Conservation (phyloP, 495 filamentous ascomycete genomes). For the Hypoxylon subgilvum region DNA sequence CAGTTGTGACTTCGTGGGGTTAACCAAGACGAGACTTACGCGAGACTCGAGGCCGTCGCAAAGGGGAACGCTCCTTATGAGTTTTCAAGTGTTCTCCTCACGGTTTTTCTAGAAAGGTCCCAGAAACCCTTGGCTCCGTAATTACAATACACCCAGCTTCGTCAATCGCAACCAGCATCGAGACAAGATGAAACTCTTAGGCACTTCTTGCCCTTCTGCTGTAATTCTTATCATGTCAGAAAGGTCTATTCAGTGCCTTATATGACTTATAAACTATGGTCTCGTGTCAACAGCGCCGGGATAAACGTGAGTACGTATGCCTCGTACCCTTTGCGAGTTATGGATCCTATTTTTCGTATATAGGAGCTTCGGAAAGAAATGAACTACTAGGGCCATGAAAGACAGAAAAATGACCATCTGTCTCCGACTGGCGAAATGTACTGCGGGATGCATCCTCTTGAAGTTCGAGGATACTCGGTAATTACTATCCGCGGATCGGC, state of each 20-base stretch:
- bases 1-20: constrained; percentile 4
- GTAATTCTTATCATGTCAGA: neutral
- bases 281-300: constrained; percentile 7
- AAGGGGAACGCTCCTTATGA: neutral
- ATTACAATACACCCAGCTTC: neutral
- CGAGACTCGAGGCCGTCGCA: neutral
- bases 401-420: constrained; percentile 53
- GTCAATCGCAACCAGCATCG: neutral
- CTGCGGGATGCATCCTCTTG: constrained; percentile 47
- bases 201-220: constrained; percentile 10
- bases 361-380: constrained; percentile 58
- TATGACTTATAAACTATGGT: neutral
- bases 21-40: neutral
- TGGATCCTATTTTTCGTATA: constrained; percentile 50
- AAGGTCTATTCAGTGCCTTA: neutral
- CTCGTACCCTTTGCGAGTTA: constrained; percentile 26
- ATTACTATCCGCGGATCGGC: constrained; percentile 59
- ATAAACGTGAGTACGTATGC: constrained; percentile 21
- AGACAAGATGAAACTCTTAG: constrained; percentile 18
- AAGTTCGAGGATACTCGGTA: constrained; percentile 51
- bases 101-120: neutral
- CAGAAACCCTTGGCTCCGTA: neutral
- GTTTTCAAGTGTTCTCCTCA: neutral
- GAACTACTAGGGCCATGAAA: constrained; percentile 55
- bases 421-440: constrained; percentile 43